Evolutionary conservation across 2,329 filamentous ascomycete genomes (phyloP).

Genomic region (Xylogone sp.): DNA sequence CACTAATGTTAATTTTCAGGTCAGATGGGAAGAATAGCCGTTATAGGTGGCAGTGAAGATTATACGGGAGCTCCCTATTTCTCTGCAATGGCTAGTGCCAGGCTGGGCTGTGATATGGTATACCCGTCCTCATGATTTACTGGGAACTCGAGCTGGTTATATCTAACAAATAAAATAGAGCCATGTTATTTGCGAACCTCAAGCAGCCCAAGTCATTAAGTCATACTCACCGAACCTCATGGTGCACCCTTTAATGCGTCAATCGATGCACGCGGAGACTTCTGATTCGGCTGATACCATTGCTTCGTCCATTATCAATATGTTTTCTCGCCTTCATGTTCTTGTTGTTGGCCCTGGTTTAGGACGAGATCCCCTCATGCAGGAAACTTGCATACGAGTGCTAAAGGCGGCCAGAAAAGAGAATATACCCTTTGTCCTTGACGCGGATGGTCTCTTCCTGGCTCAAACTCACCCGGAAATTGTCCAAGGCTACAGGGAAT

Average conservation of each 20-base stretch:
- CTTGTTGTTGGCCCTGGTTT: conserved; percentile 91
- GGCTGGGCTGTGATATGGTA: conserved; percentile 88
- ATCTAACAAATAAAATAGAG: conserved; percentile 49
- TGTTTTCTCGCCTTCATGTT: conserved; percentile 85
- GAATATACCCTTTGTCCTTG: conserved; percentile 77
- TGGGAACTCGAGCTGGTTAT: conserved; percentile 23
- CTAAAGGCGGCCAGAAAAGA: conserved; percentile 72
- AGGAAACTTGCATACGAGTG: conserved; percentile 76
- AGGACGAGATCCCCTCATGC: conserved; percentile 85
- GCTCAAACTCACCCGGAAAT: conserved; percentile 73
- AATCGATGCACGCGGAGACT: conserved; percentile 52
- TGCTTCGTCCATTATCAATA: conserved; percentile 65
- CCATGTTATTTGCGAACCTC: conserved; percentile 93
- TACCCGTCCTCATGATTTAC: conserved; percentile 13
- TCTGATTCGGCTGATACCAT: conserved; percentile 56
- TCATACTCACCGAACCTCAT: conserved; percentile 97
- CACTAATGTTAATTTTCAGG: conserved; percentile 49
- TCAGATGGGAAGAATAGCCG: conserved; percentile 85
- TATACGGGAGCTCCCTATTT: conserved; percentile 98
- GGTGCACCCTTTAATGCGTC: conserved; percentile 95
- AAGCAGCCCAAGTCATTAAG: conserved; percentile 86
- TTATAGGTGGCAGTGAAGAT: conserved; percentile 92
- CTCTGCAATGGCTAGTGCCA: conserved; percentile 92
- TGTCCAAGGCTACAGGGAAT: conserved; percentile 75
- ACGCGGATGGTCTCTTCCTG: conserved; percentile 83